These are phyloP conservation scores for Tolypocladium nubicola DNA, from an alignment of 2,329 filamentous ascomycete genomes.

Conservation along the genomic window DNA sequence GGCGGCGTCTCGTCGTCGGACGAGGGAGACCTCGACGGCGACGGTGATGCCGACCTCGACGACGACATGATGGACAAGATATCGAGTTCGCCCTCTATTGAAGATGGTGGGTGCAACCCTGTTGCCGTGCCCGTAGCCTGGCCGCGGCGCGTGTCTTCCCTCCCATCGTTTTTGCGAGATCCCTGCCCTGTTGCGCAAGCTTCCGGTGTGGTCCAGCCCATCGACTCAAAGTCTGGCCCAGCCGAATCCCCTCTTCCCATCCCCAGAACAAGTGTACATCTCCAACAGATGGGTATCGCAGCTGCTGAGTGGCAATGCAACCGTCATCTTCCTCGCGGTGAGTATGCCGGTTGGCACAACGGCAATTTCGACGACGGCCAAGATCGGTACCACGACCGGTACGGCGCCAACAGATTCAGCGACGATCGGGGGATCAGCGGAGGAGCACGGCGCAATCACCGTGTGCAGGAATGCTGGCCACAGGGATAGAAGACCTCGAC, in stretches of 20 bases:
- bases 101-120: constrained; percentile 79
- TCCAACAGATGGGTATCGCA: constrained; percentile 3
- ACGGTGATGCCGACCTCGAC: constrained; percentile 62
- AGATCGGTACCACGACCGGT: constrained; percentile 5
- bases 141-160: constrained; percentile 34
- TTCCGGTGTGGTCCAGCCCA: constrained; percentile 21
- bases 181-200: constrained; percentile 15
- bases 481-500: constrained; percentile 2
- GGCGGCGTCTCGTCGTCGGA: constrained; percentile 41
- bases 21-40: constrained; percentile 56
- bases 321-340: constrained; percentile 37
- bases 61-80: constrained; percentile 98
- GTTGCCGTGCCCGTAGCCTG: constrained; percentile 24
- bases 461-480: not conserved
- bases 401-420: constrained; percentile 5
- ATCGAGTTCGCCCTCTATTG: constrained; percentile 95
- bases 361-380: constrained; percentile 17
- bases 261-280: constrained; percentile 10
- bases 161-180: constrained; percentile 21
- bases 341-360: constrained; percentile 25
- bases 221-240: constrained; percentile 15
- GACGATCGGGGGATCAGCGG: not conserved
- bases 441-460: not conserved
- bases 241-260: constrained; percentile 18
- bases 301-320: constrained; percentile 10